Evolutionary conservation across 805 yeast genomes (phyloP), one percentile per base, ranked within the genome.

Genomic region (Wickerhamomyces chaumierensis): DNA sequence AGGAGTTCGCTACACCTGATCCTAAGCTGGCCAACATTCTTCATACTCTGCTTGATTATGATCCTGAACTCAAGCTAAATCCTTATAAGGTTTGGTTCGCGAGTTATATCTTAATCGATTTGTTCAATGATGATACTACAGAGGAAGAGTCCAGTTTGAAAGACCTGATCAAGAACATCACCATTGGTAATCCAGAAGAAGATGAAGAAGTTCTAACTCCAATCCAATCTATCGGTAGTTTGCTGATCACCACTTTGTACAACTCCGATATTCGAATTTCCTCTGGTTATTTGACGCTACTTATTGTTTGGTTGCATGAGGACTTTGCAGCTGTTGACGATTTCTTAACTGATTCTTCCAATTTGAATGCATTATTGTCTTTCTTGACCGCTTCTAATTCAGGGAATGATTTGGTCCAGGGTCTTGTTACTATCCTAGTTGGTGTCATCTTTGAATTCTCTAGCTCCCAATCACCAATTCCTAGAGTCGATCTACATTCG

Each of bases 51-150:
- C 69, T 86, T 47, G 90, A 82, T 45, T 85, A 82, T 49, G 90
- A 88, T 46, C 73, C 78, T 3, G 81, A 76, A 17, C 56, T 69
- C 36, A 73, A 78, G 39, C 59, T 88, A 27, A 90, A 92, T 47
- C 96, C 99, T 0, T 92, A 87, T 54, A 75, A 78, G 49, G 60
- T 76, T 1, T 92, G 95, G 92, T 88, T 90, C 59, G 75, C 95
- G 0, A 64, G 82, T 2, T 70, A 77, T 4, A 62, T 85, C 4
- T 54, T 90, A 18, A 64, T 81, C 33, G 73, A 71, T 39, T 54
- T 87, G 2, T 70, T 87, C 43, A 73, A 72, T 39, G 33, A 14
- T 15, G 80, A 71, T 31, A 62, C 60, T 42, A 66, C 66, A 5
- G 74, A 68, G 16, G n/a, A 7, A 7, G 29, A 25, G 9, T 9